Evolutionary conservation across 441 rosid genomes (phyloP).

Genomic region (Populus hybrid): DNA sequence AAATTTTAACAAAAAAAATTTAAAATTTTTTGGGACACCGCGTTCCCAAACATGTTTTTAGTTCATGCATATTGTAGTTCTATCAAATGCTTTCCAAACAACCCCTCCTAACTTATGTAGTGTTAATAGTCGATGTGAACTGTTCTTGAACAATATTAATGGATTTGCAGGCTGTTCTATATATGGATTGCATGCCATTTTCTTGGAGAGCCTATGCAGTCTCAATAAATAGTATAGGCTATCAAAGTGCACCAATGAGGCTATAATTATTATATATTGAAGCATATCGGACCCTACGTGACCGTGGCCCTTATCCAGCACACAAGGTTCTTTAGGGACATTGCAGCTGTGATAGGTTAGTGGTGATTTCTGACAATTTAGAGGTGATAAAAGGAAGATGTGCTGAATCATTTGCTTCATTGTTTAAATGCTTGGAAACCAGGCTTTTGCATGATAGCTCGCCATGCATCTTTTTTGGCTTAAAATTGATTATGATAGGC

Average conservation of each 20-base stretch:
- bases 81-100: too few relatives aligned
- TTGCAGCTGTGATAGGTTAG: conserved; percentile 76
- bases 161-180: conserved; percentile 60
- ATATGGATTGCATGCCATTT: conserved; percentile 60
- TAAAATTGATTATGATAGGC: too few relatives aligned
- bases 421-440: conserved; percentile 8
- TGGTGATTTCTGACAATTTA: conserved; percentile 66
- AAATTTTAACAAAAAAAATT: too few relatives aligned
- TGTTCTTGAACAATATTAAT: neutral
- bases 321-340: conserved; percentile 87
- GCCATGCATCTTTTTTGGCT: too few relatives aligned
- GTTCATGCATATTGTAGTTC: too few relatives aligned
- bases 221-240: conserved; percentile 76
- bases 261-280: conserved; percentile 60
- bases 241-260: conserved; percentile 68
- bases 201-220: conserved; percentile 67
- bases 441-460: too few relatives aligned
- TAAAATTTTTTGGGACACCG: too few relatives aligned
- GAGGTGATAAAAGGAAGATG: conserved; percentile 79
- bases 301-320: conserved; percentile 94
- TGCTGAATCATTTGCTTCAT: conserved; percentile 86
- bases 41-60: too few relatives aligned
- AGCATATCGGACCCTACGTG: conserved; percentile 80
- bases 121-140: neutral
- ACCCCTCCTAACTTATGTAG: too few relatives aligned